Percentiles rank a stretch among this genome's conserved stretches.
phyloP scores from a whole-genome alignment of 2,329 filamentous ascomycete genomes.

The Arachnopeziza araneosa region DNA sequence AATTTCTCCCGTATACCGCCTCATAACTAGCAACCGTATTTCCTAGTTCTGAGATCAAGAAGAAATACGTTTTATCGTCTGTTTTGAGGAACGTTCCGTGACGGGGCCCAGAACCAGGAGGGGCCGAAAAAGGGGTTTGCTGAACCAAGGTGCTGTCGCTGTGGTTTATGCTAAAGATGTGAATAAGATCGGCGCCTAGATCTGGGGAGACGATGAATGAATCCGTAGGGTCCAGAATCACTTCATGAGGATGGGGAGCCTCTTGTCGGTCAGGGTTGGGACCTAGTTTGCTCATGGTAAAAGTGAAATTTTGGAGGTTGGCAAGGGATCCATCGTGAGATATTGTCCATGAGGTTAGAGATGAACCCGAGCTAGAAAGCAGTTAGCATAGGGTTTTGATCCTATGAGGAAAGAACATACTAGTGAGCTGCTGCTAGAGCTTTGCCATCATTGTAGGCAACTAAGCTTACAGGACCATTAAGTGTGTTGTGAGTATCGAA shows the following conservation, averaged over 20 bases:
- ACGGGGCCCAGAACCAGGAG: constrained; percentile 44
- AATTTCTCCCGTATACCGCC: constrained; percentile 44
- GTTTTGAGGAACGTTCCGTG: constrained; percentile 43
- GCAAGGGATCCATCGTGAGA: constrained; percentile 13
- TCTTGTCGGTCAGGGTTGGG: constrained; percentile 37
- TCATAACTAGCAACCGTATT: constrained; percentile 44
- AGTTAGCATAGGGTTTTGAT: background rate
- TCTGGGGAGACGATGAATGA: constrained; percentile 45
- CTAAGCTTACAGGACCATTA: constrained; percentile 30
- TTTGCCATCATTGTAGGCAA: constrained; percentile 38
- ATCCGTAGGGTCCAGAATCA: constrained; percentile 46
- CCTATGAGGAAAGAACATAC: constrained; percentile 11
- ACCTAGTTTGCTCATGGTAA: constrained; percentile 33
- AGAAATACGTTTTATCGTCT: constrained; percentile 24
- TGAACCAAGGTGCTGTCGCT: constrained; percentile 30
- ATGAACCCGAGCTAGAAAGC: constrained; percentile 16
- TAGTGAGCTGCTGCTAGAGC: constrained; percentile 31
- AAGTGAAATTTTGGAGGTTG: constrained; percentile 37
- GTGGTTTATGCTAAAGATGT: constrained; percentile 39
- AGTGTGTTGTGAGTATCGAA: constrained; percentile 37
- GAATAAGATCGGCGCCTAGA: constrained; percentile 42
- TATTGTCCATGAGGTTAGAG: constrained; percentile 35
- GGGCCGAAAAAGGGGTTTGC: constrained; percentile 31
- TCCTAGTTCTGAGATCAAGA: constrained; percentile 42
- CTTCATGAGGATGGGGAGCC: constrained; percentile 45